Evolutionary conservation across 768 basidiomycete genomes (phyloP).

Genomic region (Boletellus sp.): DNA sequence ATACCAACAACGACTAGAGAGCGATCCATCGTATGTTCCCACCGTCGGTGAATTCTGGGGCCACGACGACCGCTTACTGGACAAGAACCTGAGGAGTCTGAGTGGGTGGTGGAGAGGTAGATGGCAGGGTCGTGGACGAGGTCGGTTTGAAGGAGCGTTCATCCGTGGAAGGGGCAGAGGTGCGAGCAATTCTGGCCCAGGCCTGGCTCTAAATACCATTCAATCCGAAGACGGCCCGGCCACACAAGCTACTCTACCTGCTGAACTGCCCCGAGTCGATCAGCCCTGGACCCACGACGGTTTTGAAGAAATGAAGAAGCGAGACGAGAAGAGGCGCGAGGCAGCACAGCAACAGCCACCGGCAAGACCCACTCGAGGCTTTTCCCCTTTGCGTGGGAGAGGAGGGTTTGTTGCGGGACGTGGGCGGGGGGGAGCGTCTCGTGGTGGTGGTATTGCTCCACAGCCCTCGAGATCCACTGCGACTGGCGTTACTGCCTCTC

Average conservation of each 20-base stretch:
- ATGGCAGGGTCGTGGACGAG: conserved; percentile 69
- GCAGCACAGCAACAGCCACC: conserved; percentile 32
- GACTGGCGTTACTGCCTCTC: conserved; percentile 24
- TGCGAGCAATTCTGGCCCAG: conserved; percentile 32
- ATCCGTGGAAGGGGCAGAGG: conserved; percentile 60
- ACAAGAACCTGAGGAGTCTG: conserved; percentile 75
- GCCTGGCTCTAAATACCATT: conserved; percentile 5
- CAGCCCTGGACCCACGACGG: conserved; percentile 82
- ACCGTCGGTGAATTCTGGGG: conserved; percentile 93
- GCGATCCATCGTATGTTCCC: conserved; percentile 86
- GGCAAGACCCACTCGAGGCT: conserved; percentile 31
- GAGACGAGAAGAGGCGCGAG: conserved; percentile 54
- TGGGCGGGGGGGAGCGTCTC: conserved; percentile 46
- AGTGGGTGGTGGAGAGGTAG: conserved; percentile 87
- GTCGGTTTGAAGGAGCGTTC: conserved; percentile 43
- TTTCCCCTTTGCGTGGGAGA: conserved; percentile 42
- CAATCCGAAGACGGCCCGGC: conserved; percentile 20
- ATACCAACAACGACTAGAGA: conserved; percentile 78
- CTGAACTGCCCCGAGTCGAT: conserved; percentile 57
- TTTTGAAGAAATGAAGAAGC: conserved; percentile 80
- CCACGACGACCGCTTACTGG: conserved; percentile 86
- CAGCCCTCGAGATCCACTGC: conserved; percentile 31
- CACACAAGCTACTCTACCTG: conserved; percentile 14
- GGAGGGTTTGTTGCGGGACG: conserved; percentile 41
- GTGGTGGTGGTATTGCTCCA: conserved; percentile 38